Percentiles rank a stretch among this genome's conserved stretches.
Conservation (phyloP, 805 yeast species). For the Pichia insulana region DNA sequence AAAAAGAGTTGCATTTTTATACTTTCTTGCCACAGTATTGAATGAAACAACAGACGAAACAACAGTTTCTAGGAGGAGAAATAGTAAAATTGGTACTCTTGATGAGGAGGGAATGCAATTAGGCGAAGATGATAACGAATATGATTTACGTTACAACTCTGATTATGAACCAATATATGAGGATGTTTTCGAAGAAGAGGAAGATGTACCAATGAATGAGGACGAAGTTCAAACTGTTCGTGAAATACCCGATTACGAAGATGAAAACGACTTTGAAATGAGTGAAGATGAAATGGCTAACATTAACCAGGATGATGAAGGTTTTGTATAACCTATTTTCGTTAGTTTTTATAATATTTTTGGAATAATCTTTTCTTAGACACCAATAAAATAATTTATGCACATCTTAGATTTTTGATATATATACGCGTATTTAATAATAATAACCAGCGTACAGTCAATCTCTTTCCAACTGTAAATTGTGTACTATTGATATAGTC, state of each 20-base stretch:
- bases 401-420: no score
- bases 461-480: no score
- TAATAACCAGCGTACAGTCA: no score
- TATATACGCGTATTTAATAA: no score
- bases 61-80: slow-evolving; percentile 21
- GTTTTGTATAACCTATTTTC: slow-evolving; percentile 5
- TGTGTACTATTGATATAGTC: no score
- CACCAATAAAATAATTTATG: no score
- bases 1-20: slow-evolving; percentile 84
- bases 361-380: no score
- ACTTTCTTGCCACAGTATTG: slow-evolving; percentile 46
- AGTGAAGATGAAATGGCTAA: slow-evolving; percentile 26
- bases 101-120: slow-evolving; percentile 23
- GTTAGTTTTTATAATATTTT: background rate
- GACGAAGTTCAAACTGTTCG: slow-evolving; percentile 17
- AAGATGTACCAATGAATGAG: slow-evolving; percentile 29
- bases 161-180: slow-evolving; percentile 22
- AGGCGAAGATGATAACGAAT: slow-evolving; percentile 29
- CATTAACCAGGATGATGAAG: slow-evolving; percentile 19
- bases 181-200: slow-evolving; percentile 33
- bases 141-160: slow-evolving; percentile 27
- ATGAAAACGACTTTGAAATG: slow-evolving; percentile 30
- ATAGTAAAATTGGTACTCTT: slow-evolving; percentile 24
- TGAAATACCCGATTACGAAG: slow-evolving; percentile 38
- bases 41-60: slow-evolving; percentile 7